Evolutionary conservation across 345 rosid genomes (phyloP), one percentile per base, ranked within the genome.

Genomic region (Streptanthus diversifolius): DNA sequence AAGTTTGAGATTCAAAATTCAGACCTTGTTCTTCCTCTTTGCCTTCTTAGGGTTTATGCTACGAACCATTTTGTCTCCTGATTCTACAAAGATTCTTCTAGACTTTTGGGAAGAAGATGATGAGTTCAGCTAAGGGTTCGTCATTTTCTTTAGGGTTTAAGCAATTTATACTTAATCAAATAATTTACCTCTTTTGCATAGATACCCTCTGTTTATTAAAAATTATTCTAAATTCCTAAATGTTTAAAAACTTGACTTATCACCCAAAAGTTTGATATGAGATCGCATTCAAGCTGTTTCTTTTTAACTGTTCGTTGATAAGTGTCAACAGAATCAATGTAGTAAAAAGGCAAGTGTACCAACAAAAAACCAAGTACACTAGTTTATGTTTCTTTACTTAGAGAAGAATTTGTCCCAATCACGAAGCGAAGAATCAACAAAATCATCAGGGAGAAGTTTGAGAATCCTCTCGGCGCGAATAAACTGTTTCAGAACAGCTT

Each of bases 1-100:
- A 22, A 35, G 5, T 53, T 41, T 3, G 32, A 30, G 70, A 35
- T 72, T 63, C 25, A 3, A 47, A 36, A 15, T 1, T 43, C 45
- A 37, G 55, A 93, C 93, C 91, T 89, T 85, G 80, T 79, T 85
- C 85, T 89, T 95, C 70, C 93, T 83, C 82, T 88, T 88, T 25
- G 90, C 82, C 79, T 87, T 95, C 70, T 91, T 91, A 25, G 85
- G 87, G 69, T 84, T 91, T 81, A 88, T 0, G 78, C 76, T 79
- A 58, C 93, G 96, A 78, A 48, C 93, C 96, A 95, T 91, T 74
- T 66, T 76, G 35, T 12, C 1, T 48, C 8, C 7, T 19, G 74
- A 11, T 47, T 40, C 13, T 32, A 36, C 6, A 19, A 45, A 18
- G 27, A 7, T 25, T 52, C 18, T 52, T 7, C 0, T 13, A 2